These are phyloP conservation scores for Xylaria cubensis DNA, from an alignment of 495 filamentous ascomycete species.

Conservation along the genomic window DNA sequence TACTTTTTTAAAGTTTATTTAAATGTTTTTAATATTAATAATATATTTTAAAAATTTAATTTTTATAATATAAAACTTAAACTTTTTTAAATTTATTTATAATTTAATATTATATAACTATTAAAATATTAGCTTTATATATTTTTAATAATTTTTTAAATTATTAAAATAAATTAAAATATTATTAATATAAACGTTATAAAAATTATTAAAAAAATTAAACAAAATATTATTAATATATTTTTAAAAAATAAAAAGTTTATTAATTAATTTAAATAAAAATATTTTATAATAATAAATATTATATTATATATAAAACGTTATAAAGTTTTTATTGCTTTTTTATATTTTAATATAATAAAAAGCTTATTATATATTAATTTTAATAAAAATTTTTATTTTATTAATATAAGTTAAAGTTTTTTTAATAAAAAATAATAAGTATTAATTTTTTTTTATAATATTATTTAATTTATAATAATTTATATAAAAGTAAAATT, in stretches of 20 bases:
- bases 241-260: not conserved
- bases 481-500: not conserved
- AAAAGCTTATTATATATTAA: not conserved
- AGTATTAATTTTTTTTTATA: not conserved
- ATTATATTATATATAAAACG: not conserved
- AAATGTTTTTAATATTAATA: not conserved
- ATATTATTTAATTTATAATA: not conserved
- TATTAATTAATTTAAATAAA: not conserved
- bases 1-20: not conserved
- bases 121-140: not conserved
- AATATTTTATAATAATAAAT: not conserved
- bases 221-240: conserved; percentile 8
- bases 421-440: not conserved
- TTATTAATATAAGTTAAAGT: not conserved
- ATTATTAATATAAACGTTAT: not conserved
- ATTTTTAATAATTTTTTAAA: not conserved
- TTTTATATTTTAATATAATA: not conserved
- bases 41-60: not conserved
- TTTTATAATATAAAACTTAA: not conserved
- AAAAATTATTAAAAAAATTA: conserved; percentile 4
- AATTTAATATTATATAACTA: not conserved
- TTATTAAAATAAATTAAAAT: conserved; percentile 3
- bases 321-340: not conserved
- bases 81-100: not conserved
- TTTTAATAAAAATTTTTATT: conserved; percentile 6